Percentiles rank a stretch among this genome's conserved stretches.
These are phyloP conservation scores for Russula sp. DNA, from an alignment of 768 basidiomycete species.

Conservation along the genomic window DNA sequence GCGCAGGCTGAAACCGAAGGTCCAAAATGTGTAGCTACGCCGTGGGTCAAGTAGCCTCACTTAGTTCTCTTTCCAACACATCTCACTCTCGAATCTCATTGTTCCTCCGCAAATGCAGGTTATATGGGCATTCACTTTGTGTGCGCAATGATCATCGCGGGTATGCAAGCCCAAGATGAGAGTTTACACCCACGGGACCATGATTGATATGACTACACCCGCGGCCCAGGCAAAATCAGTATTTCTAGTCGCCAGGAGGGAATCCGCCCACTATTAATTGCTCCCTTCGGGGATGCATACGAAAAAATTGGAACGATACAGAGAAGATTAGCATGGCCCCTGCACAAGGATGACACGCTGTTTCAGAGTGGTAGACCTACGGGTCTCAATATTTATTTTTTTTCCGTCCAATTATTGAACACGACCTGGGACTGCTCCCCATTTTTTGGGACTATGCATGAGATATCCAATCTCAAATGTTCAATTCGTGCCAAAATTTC, in stretches of 20 bases:
- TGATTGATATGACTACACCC: not conserved
- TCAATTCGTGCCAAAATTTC: too few relatives aligned
- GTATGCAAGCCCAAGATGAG: too few relatives aligned
- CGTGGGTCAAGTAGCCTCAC: too few relatives aligned
- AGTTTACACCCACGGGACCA: too few relatives aligned
- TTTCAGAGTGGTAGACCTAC: slow-evolving; percentile 11
- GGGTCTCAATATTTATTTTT: slow-evolving; percentile 11
- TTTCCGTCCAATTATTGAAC: not conserved
- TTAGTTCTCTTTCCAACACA: too few relatives aligned
- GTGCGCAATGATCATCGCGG: too few relatives aligned
- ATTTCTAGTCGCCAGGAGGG: not conserved
- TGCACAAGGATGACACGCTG: slow-evolving; percentile 8
- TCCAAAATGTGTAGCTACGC: too few relatives aligned
- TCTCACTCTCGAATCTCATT: too few relatives aligned
- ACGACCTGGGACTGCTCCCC: not conserved
- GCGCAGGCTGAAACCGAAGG: too few relatives aligned
- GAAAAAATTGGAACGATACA: slow-evolving; percentile 38
- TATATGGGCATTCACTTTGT: too few relatives aligned
- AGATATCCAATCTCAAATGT: too few relatives aligned
- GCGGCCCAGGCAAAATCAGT: slow-evolving; percentile 8
- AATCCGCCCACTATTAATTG: slow-evolving; percentile 24
- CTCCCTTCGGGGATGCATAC: slow-evolving; percentile 91
- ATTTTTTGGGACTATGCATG: not conserved
- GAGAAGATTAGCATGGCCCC: slow-evolving; percentile 10
- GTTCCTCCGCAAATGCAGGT: too few relatives aligned